A percentile compares a stretch with the other conserved stretches of the same genome.
These are phyloP conservation scores for Catunica adiposa DNA, from an alignment of 2,329 filamentous ascomycete species.

Conservation along the genomic window DNA sequence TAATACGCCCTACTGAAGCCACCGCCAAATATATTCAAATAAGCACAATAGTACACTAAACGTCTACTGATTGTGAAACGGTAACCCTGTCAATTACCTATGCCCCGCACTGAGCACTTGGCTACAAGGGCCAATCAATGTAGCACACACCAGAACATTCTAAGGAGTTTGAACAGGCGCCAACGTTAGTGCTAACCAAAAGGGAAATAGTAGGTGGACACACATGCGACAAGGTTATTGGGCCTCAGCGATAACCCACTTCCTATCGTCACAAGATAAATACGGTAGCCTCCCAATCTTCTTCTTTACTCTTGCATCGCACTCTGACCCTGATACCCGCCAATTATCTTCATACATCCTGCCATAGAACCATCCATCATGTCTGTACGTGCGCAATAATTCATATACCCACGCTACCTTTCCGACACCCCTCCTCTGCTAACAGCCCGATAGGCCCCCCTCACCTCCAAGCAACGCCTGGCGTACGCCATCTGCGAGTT, in stretches of 20 bases:
- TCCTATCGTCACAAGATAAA: no score
- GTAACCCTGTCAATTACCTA: background rate
- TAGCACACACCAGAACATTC: slow-evolving; percentile 2
- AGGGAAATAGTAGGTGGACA: no score
- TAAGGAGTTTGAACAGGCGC: background rate
- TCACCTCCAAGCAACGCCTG: slow-evolving; percentile 59
- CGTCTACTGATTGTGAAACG: no score
- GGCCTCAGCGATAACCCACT: no score
- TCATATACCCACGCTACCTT: background rate
- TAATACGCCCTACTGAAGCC: no score
- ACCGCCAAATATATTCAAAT: no score
- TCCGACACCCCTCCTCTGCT: background rate
- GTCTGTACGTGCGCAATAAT: background rate
- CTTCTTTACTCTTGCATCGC: background rate
- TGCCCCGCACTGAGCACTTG: background rate
- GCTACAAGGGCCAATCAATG: background rate
- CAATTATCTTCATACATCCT: background rate
- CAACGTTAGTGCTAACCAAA: no score
- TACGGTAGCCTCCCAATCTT: background rate
- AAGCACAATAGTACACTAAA: no score
- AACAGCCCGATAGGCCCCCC: slow-evolving; percentile 19
- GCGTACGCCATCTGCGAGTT: slow-evolving; percentile 97
- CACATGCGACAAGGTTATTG: no score
- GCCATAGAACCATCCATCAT: background rate
- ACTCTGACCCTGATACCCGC: background rate